These are phyloP conservation scores for Diatrype stigma DNA, from an alignment of 2,329 filamentous ascomycete genomes.

Conservation along the genomic window DNA sequence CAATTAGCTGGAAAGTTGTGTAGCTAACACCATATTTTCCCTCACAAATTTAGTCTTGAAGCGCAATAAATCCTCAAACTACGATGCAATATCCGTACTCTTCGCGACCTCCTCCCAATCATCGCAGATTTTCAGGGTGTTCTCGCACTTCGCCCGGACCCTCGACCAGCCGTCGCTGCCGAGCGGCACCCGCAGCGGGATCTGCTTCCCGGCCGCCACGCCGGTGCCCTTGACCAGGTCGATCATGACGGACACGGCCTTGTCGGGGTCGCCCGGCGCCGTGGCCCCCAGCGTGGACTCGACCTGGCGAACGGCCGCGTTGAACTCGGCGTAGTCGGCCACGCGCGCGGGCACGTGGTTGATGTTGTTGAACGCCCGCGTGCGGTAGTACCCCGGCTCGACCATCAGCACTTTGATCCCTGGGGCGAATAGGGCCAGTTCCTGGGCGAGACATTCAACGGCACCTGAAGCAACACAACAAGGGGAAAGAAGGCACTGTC, in stretches of 20 bases:
- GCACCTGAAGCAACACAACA: too few species aligned
- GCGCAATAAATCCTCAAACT: too few species aligned
- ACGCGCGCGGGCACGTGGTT: conserved; percentile 21
- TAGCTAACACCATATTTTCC: too few species aligned
- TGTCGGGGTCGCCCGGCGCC: conserved; percentile 20
- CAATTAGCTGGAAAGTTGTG: too few species aligned
- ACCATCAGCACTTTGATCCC: conserved; percentile 30
- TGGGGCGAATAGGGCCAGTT: conserved; percentile 17
- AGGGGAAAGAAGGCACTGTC: neutral
- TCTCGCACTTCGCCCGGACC: conserved; percentile 47
- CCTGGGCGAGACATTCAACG: conserved; percentile 4
- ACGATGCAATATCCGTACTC: conserved; percentile 35
- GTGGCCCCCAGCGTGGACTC: conserved; percentile 23
- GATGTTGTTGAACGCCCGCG: conserved; percentile 33
- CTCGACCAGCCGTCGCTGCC: conserved; percentile 48
- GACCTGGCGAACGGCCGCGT: conserved; percentile 23
- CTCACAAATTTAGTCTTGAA: too few species aligned
- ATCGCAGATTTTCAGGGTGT: conserved; percentile 42
- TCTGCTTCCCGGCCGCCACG: conserved; percentile 19
- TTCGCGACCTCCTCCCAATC: conserved; percentile 46
- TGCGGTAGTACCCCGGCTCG: conserved; percentile 37
- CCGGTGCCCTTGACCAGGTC: conserved; percentile 48
- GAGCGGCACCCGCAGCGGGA: conserved; percentile 47
- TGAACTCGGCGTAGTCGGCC: conserved; percentile 27
- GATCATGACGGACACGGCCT: conserved; percentile 45